Base-by-base conservation (phyloP, 768 basidiomycete genomes). In the Leucocoprinus leucothites region DNA sequence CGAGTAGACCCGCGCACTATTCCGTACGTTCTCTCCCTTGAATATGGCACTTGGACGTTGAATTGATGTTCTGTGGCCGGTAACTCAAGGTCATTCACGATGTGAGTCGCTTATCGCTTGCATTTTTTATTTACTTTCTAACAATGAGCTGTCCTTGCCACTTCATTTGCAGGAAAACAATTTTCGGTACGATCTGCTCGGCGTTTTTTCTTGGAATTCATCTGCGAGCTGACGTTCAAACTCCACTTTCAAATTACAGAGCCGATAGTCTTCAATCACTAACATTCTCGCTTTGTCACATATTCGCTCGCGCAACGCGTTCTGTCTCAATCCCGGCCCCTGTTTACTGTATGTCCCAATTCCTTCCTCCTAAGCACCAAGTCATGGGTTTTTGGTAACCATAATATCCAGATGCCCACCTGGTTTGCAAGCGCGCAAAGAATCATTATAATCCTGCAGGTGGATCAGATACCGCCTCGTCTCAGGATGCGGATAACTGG, bases 291-390 rank as follows among this genome's bases (percentile, higher is more conserved):
- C 73, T 94, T 0, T 90, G 89, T 62, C 89, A 94, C 45, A 84
- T 90, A 0, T 93, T 90, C 48, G 89, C 91, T 0, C 79, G 89
- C 0, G 78, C 91, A 0, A 93, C 91, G 0, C 85, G 91, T 7
- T 89, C 89, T 0, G 91, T 94, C 0, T 92, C 90, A 0, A 92
- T 93, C 41, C 91, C 91, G 0, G 90, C 91, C 0, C 91, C 91
- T 0, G 89, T 92, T 0, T 93, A 93, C 58, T 93, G 90, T 91
- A 62, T 62, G 8, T 48, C 80, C 1, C 14, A 35, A 19, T 19
- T 9, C 31, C 18, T 28, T 31, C 8, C 18, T 36, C 35, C 6
- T 35, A n/a, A 35, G 24, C 11, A n/a, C n/a, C n/a, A n/a, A n/a
- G n/a, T n/a, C n/a, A n/a, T n/a, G n/a, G n/a, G n/a, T n/a, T n/a